These are phyloP conservation scores for Fusarium nematophilum DNA, from an alignment of 2,329 filamentous ascomycete genomes.

Conservation along the genomic window DNA sequence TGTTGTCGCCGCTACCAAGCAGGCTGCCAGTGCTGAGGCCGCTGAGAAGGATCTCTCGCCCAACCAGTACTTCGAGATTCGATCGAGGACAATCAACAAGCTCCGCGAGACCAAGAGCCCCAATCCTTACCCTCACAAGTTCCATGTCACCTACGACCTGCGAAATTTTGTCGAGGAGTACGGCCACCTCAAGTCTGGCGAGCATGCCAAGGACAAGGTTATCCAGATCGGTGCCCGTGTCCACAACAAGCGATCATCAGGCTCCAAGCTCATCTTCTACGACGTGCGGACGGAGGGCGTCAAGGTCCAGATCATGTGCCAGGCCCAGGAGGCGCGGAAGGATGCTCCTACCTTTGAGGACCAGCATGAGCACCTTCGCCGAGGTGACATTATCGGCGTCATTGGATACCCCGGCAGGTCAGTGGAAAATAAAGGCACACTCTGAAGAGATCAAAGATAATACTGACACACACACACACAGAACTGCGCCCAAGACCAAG, in stretches of 20 bases:
- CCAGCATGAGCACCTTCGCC: slow-evolving; percentile 88
- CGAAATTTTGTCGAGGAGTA: slow-evolving; percentile 83
- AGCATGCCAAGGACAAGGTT: slow-evolving; percentile 79
- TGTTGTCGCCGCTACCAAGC: slow-evolving; percentile 71
- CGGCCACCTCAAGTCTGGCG: slow-evolving; percentile 86
- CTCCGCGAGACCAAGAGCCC: slow-evolving; percentile 53
- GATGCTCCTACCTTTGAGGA: slow-evolving; percentile 77
- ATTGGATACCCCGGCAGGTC: slow-evolving; percentile 45
- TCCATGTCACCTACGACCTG: slow-evolving; percentile 86
- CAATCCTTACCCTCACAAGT: slow-evolving; percentile 84
- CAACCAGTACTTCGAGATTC: slow-evolving; percentile 92
- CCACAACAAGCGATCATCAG: slow-evolving; percentile 85
- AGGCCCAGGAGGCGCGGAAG: slow-evolving; percentile 80
- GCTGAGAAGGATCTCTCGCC: slow-evolving; percentile 67
- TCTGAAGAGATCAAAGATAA: background rate
- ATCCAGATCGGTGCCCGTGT: slow-evolving; percentile 87
- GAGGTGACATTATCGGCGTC: slow-evolving; percentile 89
- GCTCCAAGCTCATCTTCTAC: slow-evolving; percentile 91
- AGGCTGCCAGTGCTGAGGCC: slow-evolving; percentile 67
- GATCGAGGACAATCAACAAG: slow-evolving; percentile 77
- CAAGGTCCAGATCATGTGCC: slow-evolving; percentile 92
- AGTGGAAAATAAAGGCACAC: slow-evolving; percentile 9
- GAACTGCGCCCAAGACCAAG: slow-evolving; percentile 92
- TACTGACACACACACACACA: slow-evolving; percentile 47
- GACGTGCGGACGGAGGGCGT: slow-evolving; percentile 67